phyloP scores from a whole-genome alignment of 352 stramenopile species.

The Globisporangium perplexum region DNA sequence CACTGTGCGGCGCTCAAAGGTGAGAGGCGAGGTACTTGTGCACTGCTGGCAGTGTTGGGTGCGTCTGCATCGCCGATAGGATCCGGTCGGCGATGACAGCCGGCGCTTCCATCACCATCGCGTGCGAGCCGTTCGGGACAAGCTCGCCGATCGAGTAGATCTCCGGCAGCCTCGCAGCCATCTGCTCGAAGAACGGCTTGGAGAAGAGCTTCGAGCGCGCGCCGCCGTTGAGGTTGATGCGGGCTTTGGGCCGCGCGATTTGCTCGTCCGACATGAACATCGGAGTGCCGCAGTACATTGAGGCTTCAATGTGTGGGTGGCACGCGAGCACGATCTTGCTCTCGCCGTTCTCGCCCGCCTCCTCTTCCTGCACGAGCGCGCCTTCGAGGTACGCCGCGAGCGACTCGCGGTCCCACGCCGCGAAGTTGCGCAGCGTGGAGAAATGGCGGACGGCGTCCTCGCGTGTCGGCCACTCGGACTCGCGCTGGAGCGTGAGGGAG shows the following conservation, averaged over 20 bases:
- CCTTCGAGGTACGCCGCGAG: conserved; percentile 25
- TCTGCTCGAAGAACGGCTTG: conserved; percentile 6
- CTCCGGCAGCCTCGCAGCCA: conserved; percentile 13
- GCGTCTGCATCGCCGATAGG: conserved; percentile 18
- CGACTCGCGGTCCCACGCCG: conserved; percentile 29
- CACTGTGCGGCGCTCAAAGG: background rate
- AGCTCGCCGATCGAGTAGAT: conserved; percentile 20
- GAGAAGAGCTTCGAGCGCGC: conserved; percentile 25
- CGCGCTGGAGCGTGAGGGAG: conserved; percentile 21
- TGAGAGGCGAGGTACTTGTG: conserved; percentile 11
- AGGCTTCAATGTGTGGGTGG: conserved; percentile 34
- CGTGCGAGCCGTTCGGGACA: conserved; percentile 27
- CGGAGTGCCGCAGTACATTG: conserved; percentile 22
- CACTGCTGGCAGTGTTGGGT: conserved; percentile 17
- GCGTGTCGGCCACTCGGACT: conserved; percentile 22
- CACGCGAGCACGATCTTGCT: conserved; percentile 21
- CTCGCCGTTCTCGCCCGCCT: conserved; percentile 6
- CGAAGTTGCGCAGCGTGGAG: conserved; percentile 25
- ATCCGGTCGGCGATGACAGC: conserved; percentile 28
- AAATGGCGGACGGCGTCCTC: conserved; percentile 22
- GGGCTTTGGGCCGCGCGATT: conserved; percentile 22
- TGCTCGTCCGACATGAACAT: conserved; percentile 22
- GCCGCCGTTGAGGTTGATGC: conserved; percentile 29
- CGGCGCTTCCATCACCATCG: conserved; percentile 42
- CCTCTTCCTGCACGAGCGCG: conserved; percentile 21